These are phyloP conservation scores for Fusarium nurragi DNA, from an alignment of 2,329 filamentous ascomycete species.

Conservation along the genomic window DNA sequence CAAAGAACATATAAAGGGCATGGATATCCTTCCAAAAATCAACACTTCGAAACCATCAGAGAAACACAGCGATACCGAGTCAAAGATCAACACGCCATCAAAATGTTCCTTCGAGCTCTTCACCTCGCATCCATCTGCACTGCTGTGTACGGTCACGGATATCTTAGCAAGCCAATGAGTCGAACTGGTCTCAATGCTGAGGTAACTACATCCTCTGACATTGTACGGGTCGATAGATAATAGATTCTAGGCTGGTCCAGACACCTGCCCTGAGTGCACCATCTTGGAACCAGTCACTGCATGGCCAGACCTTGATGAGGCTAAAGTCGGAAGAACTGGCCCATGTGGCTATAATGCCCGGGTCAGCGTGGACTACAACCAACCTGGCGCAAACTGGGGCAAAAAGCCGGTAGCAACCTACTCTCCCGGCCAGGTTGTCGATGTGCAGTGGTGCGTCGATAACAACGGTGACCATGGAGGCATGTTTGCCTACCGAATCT, in stretches of 20 bases:
- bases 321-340: conserved; percentile 58
- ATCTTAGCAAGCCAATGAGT: conserved; percentile 32
- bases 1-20: not conserved
- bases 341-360: conserved; percentile 65
- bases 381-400: conserved; percentile 57
- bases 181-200: conserved; percentile 32
- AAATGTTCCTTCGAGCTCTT: not conserved
- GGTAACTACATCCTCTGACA: not conserved
- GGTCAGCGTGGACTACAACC: conserved; percentile 63
- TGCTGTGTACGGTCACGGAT: conserved; percentile 14
- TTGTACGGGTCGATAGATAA: not conserved
- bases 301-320: conserved; percentile 59
- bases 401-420: conserved; percentile 55
- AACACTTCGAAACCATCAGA: accelerated
- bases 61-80: accelerated
- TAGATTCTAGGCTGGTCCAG: conserved; percentile 53
- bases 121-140: conserved; percentile 8
- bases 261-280: conserved; percentile 64
- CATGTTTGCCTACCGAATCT: conserved; percentile 66
- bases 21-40: accelerated
- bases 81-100: not conserved
- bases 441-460: conserved; percentile 66
- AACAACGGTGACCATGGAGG: conserved; percentile 66
- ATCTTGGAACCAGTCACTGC: conserved; percentile 62
- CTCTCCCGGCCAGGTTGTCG: conserved; percentile 55